A percentile compares a stretch with the other conserved stretches of the same genome.
phyloP scores from a whole-genome alignment of 768 basidiomycete species.

The Antrodiella citrinella region DNA sequence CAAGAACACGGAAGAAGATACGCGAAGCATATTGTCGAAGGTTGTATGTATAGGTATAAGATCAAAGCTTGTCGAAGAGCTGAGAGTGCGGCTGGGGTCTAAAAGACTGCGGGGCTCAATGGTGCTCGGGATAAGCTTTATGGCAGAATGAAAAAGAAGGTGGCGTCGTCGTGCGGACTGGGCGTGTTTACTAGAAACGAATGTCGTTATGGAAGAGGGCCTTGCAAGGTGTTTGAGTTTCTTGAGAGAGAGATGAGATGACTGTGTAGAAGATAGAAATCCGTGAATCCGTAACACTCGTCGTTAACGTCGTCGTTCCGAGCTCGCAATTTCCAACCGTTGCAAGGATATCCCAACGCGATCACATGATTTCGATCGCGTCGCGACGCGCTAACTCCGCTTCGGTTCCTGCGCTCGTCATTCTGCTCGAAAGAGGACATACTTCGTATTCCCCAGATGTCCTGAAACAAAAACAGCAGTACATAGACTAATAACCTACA shows the following conservation, averaged over 20 bases:
- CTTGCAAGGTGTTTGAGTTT: background rate
- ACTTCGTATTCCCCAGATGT: too few species aligned
- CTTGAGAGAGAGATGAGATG: conserved; percentile 22
- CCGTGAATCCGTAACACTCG: conserved; percentile 89
- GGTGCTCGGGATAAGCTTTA: background rate
- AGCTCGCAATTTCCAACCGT: background rate
- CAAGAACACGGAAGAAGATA: too few species aligned
- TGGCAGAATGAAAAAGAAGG: background rate
- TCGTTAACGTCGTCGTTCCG: background rate
- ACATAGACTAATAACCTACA: too few species aligned
- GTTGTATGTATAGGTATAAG: background rate
- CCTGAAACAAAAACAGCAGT: too few species aligned
- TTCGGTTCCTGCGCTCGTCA: too few species aligned
- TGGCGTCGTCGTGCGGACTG: too few species aligned
- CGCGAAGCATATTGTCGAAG: too few species aligned
- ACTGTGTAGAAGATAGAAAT: conserved; percentile 97
- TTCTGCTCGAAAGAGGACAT: too few species aligned
- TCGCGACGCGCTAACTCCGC: background rate
- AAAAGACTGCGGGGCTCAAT: background rate
- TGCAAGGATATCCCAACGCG: background rate
- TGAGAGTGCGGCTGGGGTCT: background rate
- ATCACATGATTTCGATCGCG: background rate
- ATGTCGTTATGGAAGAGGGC: background rate
- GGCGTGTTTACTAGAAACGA: background rate
- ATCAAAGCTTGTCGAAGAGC: background rate